Conservation (phyloP, 192 early-diverging fungal genomes). For the Coemansia sp. region DNA sequence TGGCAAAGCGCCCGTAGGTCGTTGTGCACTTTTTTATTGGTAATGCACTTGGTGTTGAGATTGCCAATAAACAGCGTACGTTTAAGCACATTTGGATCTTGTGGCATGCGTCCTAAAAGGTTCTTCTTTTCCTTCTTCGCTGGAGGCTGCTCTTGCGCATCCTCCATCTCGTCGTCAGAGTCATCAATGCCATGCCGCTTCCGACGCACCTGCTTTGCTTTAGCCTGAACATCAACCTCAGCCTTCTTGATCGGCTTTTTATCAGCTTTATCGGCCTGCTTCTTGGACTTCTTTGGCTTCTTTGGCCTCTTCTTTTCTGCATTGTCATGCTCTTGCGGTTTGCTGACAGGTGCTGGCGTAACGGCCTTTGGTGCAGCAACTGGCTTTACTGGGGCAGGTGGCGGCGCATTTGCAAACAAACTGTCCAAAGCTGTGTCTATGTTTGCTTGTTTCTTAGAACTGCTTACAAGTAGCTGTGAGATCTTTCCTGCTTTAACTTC, state of each 20-base stretch:
- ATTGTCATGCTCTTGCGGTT: background rate
- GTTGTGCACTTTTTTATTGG: constrained; percentile 65
- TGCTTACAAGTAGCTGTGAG: constrained; percentile 39
- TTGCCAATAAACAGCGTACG: constrained; percentile 97
- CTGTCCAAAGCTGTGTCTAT: constrained; percentile 58
- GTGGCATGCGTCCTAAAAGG: constrained; percentile 33
- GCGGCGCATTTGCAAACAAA: constrained; percentile 60
- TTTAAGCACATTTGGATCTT: constrained; percentile 58
- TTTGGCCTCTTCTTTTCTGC: constrained; percentile 6
- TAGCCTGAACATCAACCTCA: constrained; percentile 1
- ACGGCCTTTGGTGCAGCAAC: constrained; percentile 5
- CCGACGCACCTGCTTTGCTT: constrained; percentile 37
- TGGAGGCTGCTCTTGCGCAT: constrained; percentile 10
- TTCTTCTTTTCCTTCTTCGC: constrained; percentile 41
- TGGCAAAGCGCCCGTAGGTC: constrained; percentile 68
- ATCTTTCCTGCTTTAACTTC: constrained; percentile 24
- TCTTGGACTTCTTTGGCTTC: constrained; percentile 12
- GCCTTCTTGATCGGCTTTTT: background rate
- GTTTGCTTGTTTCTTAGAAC: constrained; percentile 23
- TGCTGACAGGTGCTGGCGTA: background rate
- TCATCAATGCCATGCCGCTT: constrained; percentile 15
- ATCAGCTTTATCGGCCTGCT: background rate
- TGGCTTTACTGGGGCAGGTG: constrained; percentile 21
- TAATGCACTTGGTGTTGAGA: constrained; percentile 63
- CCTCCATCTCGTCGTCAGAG: constrained; percentile 18